phyloP scores from a whole-genome alignment of 495 filamentous ascomycete genomes.

The Hyaloscypha variabilis region DNA sequence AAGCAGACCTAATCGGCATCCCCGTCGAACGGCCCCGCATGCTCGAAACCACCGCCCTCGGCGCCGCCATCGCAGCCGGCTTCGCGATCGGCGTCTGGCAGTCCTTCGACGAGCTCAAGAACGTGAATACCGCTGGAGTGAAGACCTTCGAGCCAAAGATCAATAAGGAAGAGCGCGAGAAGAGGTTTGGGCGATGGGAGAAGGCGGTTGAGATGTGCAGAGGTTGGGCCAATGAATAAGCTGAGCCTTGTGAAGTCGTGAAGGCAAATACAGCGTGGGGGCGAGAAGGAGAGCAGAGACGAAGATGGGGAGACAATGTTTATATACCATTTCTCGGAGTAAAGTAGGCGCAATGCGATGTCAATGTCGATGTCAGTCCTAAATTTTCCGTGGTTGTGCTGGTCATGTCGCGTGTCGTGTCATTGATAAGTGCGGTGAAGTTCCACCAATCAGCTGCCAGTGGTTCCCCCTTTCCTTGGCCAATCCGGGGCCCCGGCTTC shows the following conservation, averaged over 20 bases:
- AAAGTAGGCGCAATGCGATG: background rate
- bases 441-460: background rate
- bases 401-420: background rate
- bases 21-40: slow-evolving; percentile 84
- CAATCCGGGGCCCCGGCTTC: background rate
- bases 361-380: background rate
- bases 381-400: no score
- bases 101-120: slow-evolving; percentile 73
- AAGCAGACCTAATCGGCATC: slow-evolving; percentile 88
- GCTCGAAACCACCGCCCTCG: slow-evolving; percentile 94
- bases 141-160: slow-evolving; percentile 74
- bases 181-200: slow-evolving; percentile 78
- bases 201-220: slow-evolving; percentile 87
- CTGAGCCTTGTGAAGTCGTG: background rate
- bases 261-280: no score
- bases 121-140: slow-evolving; percentile 74
- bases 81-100: slow-evolving; percentile 84
- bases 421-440: background rate
- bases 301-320: background rate
- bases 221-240: slow-evolving; percentile 63
- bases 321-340: background rate
- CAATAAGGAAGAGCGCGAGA: slow-evolving; percentile 54
- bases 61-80: slow-evolving; percentile 89
- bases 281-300: background rate
- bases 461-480: background rate